Conservation (phyloP, 2,329 filamentous ascomycete species). For the Coniochaeta prunicola region DNA sequence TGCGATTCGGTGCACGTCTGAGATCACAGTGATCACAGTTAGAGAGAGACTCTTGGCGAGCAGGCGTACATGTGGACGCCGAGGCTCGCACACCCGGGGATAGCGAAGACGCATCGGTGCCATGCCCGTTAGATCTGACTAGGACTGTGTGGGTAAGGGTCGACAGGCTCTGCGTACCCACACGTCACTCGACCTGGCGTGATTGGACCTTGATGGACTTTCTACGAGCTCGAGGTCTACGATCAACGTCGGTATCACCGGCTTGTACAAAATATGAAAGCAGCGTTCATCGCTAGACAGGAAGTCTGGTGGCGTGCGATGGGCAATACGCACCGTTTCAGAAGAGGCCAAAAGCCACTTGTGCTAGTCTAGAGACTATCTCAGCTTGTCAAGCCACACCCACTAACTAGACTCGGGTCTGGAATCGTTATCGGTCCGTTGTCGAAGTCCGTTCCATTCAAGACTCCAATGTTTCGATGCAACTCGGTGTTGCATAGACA, state of each 20-base stretch:
- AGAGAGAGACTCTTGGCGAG: neutral
- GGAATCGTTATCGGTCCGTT: neutral
- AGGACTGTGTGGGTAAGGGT: neutral
- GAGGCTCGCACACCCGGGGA: neutral
- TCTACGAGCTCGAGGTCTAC: neutral
- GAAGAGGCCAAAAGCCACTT: neutral
- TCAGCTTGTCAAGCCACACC: neutral
- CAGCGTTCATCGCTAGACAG: neutral
- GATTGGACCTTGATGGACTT: neutral
- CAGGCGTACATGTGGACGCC: neutral
- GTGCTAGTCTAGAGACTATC: neutral
- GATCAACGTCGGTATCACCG: neutral
- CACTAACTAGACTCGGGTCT: neutral
- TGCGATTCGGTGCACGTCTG: neutral
- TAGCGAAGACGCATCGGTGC: neutral
- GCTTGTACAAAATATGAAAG: neutral
- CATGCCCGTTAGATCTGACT: neutral
- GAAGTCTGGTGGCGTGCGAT: neutral
- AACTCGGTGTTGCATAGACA: slow-evolving; percentile 1
- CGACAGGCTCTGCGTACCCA: neutral
- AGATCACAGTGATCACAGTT: neutral
- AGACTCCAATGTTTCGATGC: neutral
- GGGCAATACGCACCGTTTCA: neutral
- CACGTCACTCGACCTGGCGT: neutral
- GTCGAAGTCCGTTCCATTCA: neutral